A percentile compares a stretch with the other conserved stretches of the same genome.
Conservation (phyloP, 116 monocot species). For the Iris pallida region DNA sequence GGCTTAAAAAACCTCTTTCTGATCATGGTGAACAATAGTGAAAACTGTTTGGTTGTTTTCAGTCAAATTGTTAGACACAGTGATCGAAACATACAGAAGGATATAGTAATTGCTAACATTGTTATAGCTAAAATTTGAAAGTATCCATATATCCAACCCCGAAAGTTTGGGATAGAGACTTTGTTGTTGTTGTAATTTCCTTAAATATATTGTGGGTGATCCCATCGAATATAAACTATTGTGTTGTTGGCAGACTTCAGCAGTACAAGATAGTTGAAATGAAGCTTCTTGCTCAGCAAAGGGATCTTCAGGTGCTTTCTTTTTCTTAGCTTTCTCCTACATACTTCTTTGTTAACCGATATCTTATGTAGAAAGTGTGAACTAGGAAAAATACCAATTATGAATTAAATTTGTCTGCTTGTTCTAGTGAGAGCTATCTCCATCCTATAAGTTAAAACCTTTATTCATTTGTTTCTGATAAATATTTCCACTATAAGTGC, state of each 20-base stretch:
- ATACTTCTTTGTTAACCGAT: not conserved
- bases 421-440: not conserved
- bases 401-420: not conserved
- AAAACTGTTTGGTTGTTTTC: too few relatives aligned
- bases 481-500: not conserved
- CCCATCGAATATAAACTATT: not conserved
- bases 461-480: not conserved
- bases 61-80: too few relatives aligned
- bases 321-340: not conserved
- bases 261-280: conserved; percentile 99
- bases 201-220: too few relatives aligned
- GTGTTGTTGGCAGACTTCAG: conserved; percentile 57
- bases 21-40: too few relatives aligned
- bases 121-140: too few relatives aligned
- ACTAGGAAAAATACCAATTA: not conserved
- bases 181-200: too few relatives aligned
- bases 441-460: not conserved
- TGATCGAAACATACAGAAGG: too few relatives aligned
- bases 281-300: conserved; percentile 98
- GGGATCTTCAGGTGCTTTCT: conserved; percentile 83
- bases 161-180: too few relatives aligned
- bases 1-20: too few relatives aligned
- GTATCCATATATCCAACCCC: too few relatives aligned
- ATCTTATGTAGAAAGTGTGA: not conserved
- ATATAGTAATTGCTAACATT: too few relatives aligned